Percentiles rank a stretch among this genome's conserved stretches.
Conservation (phyloP, 202 grass and related monocot genomes). For the Schoenoplectus tabernaemontani region DNA sequence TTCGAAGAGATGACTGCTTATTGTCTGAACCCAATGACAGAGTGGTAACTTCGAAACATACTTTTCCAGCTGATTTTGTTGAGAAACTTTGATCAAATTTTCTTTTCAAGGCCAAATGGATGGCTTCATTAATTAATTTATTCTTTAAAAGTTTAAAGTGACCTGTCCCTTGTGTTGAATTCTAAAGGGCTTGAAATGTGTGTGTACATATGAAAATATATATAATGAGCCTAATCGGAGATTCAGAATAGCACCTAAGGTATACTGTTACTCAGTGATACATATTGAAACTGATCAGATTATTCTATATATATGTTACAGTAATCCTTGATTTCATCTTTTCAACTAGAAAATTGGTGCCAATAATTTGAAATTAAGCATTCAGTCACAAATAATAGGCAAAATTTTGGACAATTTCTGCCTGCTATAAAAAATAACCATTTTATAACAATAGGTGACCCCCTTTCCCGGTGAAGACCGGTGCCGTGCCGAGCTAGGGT, state of each 20-base stretch:
- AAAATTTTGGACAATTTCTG: neutral
- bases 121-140: neutral
- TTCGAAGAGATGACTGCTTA: neutral
- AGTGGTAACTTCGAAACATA: neutral
- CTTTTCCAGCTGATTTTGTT: neutral
- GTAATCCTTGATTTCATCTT: neutral
- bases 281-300: neutral
- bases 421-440: neutral
- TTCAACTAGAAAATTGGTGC: neutral
- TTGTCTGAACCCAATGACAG: neutral
- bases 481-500: constrained; percentile 54
- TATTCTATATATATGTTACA: neutral
- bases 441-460: constrained; percentile 5
- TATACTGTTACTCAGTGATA: neutral
- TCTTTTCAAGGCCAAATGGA: too few relatives aligned
- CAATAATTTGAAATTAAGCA: neutral
- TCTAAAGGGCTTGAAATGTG: too few relatives aligned
- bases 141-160: neutral
- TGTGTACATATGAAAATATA: neutral
- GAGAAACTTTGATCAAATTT: neutral
- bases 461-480: constrained; percentile 13
- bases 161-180: neutral
- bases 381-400: neutral
- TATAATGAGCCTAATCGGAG: neutral
- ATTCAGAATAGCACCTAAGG: neutral